Evolutionary conservation across 1,139 yeast genomes (phyloP).

Genomic region (Saccharomyces hybrid): DNA sequence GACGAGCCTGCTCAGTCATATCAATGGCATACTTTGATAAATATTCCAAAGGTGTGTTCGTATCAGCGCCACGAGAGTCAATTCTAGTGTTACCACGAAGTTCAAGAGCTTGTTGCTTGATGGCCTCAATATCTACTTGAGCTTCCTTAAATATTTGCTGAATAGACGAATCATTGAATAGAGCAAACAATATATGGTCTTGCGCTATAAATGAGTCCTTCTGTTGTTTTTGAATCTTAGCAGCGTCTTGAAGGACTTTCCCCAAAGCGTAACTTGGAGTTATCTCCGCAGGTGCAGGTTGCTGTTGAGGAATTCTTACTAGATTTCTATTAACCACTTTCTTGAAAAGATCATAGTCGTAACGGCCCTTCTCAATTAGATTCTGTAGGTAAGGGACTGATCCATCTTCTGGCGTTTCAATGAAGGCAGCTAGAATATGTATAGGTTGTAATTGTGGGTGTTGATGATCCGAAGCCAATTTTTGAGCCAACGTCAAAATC

Average conservation of each 20-base stretch:
- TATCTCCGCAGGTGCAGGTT: constrained; percentile 75
- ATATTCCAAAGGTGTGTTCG: constrained; percentile 77
- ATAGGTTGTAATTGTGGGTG: constrained; percentile 79
- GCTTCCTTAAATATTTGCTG: constrained; percentile 70
- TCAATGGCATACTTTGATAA: constrained; percentile 85
- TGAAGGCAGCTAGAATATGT: constrained; percentile 88
- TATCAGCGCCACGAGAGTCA: constrained; percentile 90
- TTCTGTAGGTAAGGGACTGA: constrained; percentile 62
- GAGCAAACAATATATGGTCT: constrained; percentile 82
- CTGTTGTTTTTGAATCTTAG: constrained; percentile 72
- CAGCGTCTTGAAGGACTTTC: constrained; percentile 60
- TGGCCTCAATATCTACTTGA: constrained; percentile 56
- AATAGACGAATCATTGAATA: constrained; percentile 68
- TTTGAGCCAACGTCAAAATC: constrained; percentile 69
- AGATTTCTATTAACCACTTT: constrained; percentile 71
- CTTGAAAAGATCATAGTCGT: constrained; percentile 76
- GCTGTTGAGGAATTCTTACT: constrained; percentile 79
- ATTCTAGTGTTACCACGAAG: constrained; percentile 88
- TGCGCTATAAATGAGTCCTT: constrained; percentile 90
- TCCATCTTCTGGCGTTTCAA: constrained; percentile 65
- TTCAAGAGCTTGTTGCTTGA: constrained; percentile 73
- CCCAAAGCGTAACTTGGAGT: constrained; percentile 65
- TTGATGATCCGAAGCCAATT: constrained; percentile 74
- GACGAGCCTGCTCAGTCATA: constrained; percentile 85
- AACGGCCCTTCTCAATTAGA: constrained; percentile 78